Conservation (phyloP, 2,329 filamentous ascomycete species). For the Neurospora crassa region DNA sequence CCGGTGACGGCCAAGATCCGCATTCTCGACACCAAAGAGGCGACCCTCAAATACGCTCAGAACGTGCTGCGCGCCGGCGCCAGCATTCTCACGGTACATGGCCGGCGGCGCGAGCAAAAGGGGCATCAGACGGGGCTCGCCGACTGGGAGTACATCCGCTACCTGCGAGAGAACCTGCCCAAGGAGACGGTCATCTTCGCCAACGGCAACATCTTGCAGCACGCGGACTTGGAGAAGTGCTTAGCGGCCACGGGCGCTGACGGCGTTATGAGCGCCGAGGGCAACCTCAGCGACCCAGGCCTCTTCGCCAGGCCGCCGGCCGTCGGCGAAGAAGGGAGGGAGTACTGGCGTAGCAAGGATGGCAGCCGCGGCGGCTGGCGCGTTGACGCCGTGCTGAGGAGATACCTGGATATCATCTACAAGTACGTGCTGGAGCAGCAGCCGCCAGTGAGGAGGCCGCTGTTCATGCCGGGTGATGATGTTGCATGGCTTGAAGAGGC, state of each 20-base stretch:
- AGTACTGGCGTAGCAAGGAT: constrained; percentile 77
- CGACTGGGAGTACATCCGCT: constrained; percentile 80
- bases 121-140: constrained; percentile 89
- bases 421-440: constrained; percentile 58
- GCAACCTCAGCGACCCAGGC: constrained; percentile 82
- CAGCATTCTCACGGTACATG: constrained; percentile 89
- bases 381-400: constrained; percentile 75
- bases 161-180: constrained; percentile 73
- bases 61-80: constrained; percentile 82
- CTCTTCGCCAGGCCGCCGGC: constrained; percentile 67
- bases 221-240: constrained; percentile 68
- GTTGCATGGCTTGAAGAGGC: constrained; percentile 33
- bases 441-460: constrained; percentile 57
- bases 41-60: constrained; percentile 78
- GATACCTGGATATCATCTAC: constrained; percentile 88
- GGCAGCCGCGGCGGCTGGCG: constrained; percentile 71
- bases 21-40: constrained; percentile 76
- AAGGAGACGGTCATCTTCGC: constrained; percentile 88
- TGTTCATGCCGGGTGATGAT: constrained; percentile 60
- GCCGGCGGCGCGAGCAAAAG: constrained; percentile 82
- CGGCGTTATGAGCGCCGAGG: constrained; percentile 92
- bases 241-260: constrained; percentile 79
- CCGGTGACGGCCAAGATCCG: constrained; percentile 94
- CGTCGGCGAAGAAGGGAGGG: constrained; percentile 55
- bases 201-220: constrained; percentile 85